Conservation (phyloP, 345 rosid species). For the Punica granatum region DNA sequence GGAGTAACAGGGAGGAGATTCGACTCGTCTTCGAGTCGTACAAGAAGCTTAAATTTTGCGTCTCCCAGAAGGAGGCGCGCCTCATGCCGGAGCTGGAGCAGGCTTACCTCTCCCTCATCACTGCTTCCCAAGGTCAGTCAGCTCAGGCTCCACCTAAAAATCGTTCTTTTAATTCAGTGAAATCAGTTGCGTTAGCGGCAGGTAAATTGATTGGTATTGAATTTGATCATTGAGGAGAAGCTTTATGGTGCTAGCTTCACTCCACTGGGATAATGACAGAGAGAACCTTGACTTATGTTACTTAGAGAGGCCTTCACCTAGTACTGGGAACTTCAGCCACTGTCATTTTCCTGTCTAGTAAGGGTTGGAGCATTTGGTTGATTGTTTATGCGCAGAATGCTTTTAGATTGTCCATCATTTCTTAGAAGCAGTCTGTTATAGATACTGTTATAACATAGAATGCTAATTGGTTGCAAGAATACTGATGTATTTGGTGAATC, state of each 20-base stretch:
- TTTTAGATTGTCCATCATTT: background rate
- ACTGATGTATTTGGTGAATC: background rate
- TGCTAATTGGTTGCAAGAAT: background rate
- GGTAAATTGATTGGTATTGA: background rate
- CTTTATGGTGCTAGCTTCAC: background rate
- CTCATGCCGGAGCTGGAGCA: constrained; percentile 52
- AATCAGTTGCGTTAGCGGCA: background rate
- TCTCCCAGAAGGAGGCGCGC: constrained; percentile 53
- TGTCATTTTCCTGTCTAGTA: background rate
- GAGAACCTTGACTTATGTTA: background rate
- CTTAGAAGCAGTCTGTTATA: too few species aligned
- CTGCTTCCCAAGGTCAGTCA: constrained; percentile 60
- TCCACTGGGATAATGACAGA: background rate
- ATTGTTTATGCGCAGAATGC: background rate
- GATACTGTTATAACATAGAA: too few species aligned
- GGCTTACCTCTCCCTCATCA: constrained; percentile 64
- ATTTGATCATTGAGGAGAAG: background rate
- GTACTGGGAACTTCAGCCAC: background rate
- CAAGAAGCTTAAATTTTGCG: constrained; percentile 58
- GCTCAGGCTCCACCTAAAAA: background rate
- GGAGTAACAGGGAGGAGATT: constrained; percentile 81
- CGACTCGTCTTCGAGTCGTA: constrained; percentile 67
- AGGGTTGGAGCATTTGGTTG: background rate
- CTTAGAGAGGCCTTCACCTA: background rate
- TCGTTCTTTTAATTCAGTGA: background rate